Evolutionary conservation across 2,329 filamentous ascomycete species (phyloP), one percentile per base, ranked within the genome.

Genomic region (Penicillium sp.): DNA sequence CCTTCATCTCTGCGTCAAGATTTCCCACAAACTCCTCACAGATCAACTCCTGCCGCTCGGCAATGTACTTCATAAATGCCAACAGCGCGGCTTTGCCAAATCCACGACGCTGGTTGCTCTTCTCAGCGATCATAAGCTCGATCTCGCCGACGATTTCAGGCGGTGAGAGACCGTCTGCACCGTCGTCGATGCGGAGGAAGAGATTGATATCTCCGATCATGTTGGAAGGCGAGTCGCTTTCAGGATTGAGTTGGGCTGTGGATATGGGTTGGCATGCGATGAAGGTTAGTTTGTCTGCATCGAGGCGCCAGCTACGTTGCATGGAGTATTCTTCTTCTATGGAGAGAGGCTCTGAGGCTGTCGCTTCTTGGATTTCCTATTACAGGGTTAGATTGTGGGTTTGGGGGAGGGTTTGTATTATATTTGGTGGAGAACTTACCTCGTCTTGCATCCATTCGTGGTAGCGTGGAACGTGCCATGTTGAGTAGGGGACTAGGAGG

Each of bases 401-500:
- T 29, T 13, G 24, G 24, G 24, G 24, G 7, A 41, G 15, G 15
- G 4, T 16, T 41, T 9, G n/a, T 4, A n/a, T 29, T 31, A 28
- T 15, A 23, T 34, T 47, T 41, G 21, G n/a, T 31, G 47, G 21
- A 21, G 23, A 16, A 18, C 38, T 57, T 57, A 81, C 87, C 47
- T 86, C 81, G 65, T 94, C 86, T 76, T 92, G 82, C 92, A 97
- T 96, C 93, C 93, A 97, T 65, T 80, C 76, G 69, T 96, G 90
- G 69, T 96, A 96, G 34, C 81, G 85, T 15, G 80, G 80, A 23
- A 97, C 93, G 76, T 96, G 93, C 66, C 85, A 87, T 34, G 79
- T 74, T 57, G 87, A 86, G 72, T 96, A 96, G 0, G 92, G 92
- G 9, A 96, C 90, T 9, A 97, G 81, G 16, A 95, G 81, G 42